Percentiles rank a stretch among this genome's conserved stretches.
These are phyloP conservation scores for Croton setiger DNA, from an alignment of 441 rosid species.

Conservation along the genomic window DNA sequence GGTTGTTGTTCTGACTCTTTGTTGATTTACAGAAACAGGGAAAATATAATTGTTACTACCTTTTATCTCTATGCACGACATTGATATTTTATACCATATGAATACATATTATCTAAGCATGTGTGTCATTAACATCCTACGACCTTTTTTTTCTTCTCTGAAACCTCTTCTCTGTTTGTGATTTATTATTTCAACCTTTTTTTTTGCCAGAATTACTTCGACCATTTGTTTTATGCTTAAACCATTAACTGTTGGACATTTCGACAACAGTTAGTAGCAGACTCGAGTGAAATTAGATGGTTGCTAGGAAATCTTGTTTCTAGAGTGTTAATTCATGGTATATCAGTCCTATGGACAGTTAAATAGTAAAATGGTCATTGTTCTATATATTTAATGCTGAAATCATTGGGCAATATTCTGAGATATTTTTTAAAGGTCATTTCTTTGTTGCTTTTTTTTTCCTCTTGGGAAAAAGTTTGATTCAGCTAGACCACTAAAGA, in stretches of 20 bases:
- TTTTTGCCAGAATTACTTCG: too few species aligned
- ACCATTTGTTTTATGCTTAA: background rate
- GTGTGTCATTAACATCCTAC: background rate
- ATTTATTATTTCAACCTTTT: background rate
- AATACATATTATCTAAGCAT: background rate
- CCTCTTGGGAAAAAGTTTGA: background rate
- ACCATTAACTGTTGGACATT: background rate
- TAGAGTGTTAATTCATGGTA: background rate
- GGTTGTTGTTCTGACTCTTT: background rate
- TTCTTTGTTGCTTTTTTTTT: background rate
- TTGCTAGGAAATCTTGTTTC: background rate
- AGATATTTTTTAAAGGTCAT: background rate
- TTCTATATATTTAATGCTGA: background rate
- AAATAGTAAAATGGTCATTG: background rate
- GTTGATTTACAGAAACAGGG: conserved; percentile 3
- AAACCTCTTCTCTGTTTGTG: background rate
- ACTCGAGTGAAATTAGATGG: background rate
- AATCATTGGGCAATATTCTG: background rate
- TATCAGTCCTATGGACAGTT: background rate
- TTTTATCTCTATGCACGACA: background rate
- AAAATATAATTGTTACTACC: background rate
- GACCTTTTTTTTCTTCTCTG: background rate
- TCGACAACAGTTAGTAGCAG: background rate
- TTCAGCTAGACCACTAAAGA: background rate
- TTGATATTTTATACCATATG: background rate